phyloP scores from a whole-genome alignment of 768 basidiomycete species.

The Suillus subalutaceus region DNA sequence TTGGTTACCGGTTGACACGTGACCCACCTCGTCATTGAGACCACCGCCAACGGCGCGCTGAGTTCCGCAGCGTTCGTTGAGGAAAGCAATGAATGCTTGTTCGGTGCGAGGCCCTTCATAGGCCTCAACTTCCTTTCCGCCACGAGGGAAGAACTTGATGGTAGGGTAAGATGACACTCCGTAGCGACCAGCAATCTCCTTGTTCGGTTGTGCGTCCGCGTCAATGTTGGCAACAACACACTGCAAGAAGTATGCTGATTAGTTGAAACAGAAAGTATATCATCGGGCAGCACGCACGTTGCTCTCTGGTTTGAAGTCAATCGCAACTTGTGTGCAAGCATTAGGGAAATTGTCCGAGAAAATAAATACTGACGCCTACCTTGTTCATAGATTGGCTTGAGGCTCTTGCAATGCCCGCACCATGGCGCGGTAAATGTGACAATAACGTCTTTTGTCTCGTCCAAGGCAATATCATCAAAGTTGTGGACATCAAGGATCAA shows the following conservation, averaged over 20 bases:
- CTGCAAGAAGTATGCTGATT: constrained; percentile 39
- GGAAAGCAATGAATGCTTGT: constrained; percentile 72
- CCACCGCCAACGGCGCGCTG: constrained; percentile 82
- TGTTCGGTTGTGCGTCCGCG: constrained; percentile 83
- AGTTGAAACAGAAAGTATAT: background rate
- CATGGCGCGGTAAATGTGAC: constrained; percentile 83
- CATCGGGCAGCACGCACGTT: constrained; percentile 49
- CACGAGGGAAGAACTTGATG: constrained; percentile 91
- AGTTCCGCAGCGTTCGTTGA: constrained; percentile 89
- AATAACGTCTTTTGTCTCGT: constrained; percentile 77
- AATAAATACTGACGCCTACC: constrained; percentile 39
- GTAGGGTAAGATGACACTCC: constrained; percentile 86
- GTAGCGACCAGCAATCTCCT: constrained; percentile 68
- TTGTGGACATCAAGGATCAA: constrained; percentile 67
- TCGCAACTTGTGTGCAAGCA: constrained; percentile 56
- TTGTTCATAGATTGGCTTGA: constrained; percentile 88
- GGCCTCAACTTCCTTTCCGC: constrained; percentile 58
- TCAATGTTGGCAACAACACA: constrained; percentile 91
- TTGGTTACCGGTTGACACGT: background rate
- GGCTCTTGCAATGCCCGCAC: constrained; percentile 94
- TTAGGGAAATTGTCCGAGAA: constrained; percentile 7
- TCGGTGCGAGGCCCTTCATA: constrained; percentile 79
- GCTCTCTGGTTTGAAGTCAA: constrained; percentile 74
- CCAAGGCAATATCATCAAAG: constrained; percentile 76
- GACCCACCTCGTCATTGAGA: constrained; percentile 65